Conservation (phyloP, 2,329 filamentous ascomycete species). For the Penicillium sp. region DNA sequence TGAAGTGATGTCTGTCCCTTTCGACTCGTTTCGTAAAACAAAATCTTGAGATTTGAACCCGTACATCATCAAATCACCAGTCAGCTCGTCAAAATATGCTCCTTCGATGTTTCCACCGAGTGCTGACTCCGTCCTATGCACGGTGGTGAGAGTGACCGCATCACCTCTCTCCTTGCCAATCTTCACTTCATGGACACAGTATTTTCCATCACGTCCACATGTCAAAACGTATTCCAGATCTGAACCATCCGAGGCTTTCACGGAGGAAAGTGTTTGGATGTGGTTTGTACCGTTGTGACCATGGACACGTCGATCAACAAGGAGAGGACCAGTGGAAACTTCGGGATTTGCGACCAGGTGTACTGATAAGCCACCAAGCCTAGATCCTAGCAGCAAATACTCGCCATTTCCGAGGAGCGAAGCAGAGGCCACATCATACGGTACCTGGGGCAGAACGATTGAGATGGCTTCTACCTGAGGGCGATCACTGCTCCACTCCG, state of each 20-base stretch:
- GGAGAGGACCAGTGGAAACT: slow-evolving; percentile 21
- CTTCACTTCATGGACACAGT: slow-evolving; percentile 60
- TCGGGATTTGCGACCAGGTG: slow-evolving; percentile 36
- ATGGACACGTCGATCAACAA: slow-evolving; percentile 42
- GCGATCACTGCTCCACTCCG: slow-evolving; percentile 9
- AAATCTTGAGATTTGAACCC: slow-evolving; percentile 56
- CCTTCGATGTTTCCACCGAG: slow-evolving; percentile 77
- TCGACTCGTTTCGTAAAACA: slow-evolving; percentile 75
- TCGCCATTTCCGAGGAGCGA: slow-evolving; percentile 31
- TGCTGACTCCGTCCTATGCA: slow-evolving; percentile 69
- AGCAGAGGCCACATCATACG: slow-evolving; percentile 56
- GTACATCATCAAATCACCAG: slow-evolving; percentile 22
- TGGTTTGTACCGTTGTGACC: slow-evolving; percentile 67
- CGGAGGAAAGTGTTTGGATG: slow-evolving; percentile 44
- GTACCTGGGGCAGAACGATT: slow-evolving; percentile 37
- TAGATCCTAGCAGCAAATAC: slow-evolving; percentile 56
- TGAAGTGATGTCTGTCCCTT: slow-evolving; percentile 66
- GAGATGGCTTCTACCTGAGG: slow-evolving; percentile 41
- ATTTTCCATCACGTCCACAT: slow-evolving; percentile 75
- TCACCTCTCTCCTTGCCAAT: slow-evolving; percentile 26
- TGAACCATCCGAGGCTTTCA: slow-evolving; percentile 10
- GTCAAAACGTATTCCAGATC: slow-evolving; percentile 57
- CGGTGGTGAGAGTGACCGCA: slow-evolving; percentile 44
- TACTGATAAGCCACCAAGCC: slow-evolving; percentile 55
- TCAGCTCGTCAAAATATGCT: slow-evolving; percentile 57